A percentile compares a stretch with the other conserved stretches of the same genome.
phyloP scores from a whole-genome alignment of 139 green algal genomes.

The Ulvella scutata region DNA sequence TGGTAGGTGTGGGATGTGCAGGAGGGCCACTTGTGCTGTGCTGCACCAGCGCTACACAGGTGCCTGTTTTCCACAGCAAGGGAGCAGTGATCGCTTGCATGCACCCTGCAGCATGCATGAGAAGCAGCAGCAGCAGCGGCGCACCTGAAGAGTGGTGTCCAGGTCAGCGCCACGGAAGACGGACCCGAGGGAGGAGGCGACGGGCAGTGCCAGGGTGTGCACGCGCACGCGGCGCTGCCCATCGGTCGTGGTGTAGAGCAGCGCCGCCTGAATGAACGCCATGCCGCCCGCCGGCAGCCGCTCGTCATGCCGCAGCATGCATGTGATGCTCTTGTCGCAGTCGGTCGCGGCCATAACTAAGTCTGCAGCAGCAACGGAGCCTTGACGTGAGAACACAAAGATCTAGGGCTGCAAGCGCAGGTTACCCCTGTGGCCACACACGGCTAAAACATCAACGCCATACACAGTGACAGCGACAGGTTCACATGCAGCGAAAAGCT shows the following conservation, averaged over 20 bases:
- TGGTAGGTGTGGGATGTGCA: too few relatives aligned
- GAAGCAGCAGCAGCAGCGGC: not conserved
- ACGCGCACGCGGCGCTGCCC: constrained; percentile 46
- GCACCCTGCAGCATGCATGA: not conserved
- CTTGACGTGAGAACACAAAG: too few relatives aligned
- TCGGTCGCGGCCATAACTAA: constrained; percentile 69
- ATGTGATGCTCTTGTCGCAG: constrained; percentile 53
- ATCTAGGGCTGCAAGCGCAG: too few relatives aligned
- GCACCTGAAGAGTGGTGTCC: constrained; percentile 27
- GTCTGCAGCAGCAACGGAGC: constrained; percentile 24
- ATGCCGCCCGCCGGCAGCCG: constrained; percentile 26
- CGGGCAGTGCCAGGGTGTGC: constrained; percentile 62
- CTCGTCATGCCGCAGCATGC: constrained; percentile 33
- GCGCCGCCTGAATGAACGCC: constrained; percentile 55
- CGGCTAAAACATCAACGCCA: too few relatives aligned
- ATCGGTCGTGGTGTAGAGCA: constrained; percentile 66
- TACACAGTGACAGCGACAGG: too few relatives aligned
- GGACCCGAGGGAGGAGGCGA: constrained; percentile 35
- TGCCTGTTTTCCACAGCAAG: not conserved
- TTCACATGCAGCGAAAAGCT: too few relatives aligned
- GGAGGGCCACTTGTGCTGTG: too few relatives aligned
- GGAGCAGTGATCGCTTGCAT: not conserved
- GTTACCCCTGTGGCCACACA: too few relatives aligned
- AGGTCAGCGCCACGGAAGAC: constrained; percentile 73
- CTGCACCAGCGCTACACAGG: not conserved